phyloP scores from a whole-genome alignment of 23 red algal species.

The Gracilaria vermiculophylla region DNA sequence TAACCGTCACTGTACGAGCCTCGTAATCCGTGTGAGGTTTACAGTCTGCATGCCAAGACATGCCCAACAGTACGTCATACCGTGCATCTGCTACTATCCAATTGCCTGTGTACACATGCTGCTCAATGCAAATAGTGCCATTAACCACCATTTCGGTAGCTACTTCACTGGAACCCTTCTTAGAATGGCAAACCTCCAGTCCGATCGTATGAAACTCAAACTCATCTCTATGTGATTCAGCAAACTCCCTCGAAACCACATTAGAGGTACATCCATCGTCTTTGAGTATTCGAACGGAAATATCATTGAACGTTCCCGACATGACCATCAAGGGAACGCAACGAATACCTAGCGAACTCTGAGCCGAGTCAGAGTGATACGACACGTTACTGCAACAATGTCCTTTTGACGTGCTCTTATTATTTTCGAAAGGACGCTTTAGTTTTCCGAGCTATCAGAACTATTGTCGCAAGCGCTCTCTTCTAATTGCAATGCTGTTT shows the following conservation, averaged over 20 bases:
- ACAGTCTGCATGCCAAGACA: no score
- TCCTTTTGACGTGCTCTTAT: slow-evolving; percentile 15
- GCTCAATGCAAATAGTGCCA: background rate
- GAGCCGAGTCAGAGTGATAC: background rate
- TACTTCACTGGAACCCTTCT: background rate
- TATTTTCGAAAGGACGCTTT: no score
- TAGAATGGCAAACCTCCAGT: slow-evolving; percentile 28
- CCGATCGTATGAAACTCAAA: slow-evolving; percentile 28
- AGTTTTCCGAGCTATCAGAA: no score
- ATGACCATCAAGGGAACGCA: background rate
- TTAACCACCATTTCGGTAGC: slow-evolving; percentile 30
- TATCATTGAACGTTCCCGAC: background rate
- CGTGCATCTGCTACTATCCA: no score
- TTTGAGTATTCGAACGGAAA: slow-evolving; percentile 28
- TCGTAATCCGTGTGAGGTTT: no score
- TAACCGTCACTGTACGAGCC: no score
- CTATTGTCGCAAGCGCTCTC: background rate
- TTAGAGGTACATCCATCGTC: slow-evolving; percentile 22
- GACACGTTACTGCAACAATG: slow-evolving; percentile 14
- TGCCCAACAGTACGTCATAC: no score
- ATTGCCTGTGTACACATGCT: background rate
- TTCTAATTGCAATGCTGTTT: background rate
- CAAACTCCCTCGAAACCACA: slow-evolving; percentile 6
- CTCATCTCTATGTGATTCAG: slow-evolving; percentile 16
- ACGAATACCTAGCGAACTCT: background rate